Evolutionary conservation across 768 basidiomycete species (phyloP), one percentile per base, ranked within the genome.

Genomic region (Amylocystis lapponica): DNA sequence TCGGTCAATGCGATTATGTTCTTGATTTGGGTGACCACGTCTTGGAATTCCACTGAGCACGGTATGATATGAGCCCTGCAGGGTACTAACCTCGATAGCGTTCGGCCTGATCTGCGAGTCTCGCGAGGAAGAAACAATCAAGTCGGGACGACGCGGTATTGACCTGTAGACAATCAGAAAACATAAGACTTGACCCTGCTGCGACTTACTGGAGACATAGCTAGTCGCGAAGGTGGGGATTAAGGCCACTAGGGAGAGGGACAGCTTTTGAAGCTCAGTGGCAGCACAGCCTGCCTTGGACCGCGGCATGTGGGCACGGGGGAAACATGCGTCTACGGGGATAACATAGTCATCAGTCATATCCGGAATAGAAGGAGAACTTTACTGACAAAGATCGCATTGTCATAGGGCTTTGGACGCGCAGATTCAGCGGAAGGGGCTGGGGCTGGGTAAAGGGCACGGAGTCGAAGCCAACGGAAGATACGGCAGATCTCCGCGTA

Each of bases 91-190:
- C 90, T 69, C 87, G 81, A 61, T 90, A 90, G 40, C 90, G 84
- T 62, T 90, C 88, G 27, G 90, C 87, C 68, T 91, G 85, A 59
- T 86, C 86, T 35, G 86, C 84, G 45, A 91, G 75, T 66, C 86
- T 88, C 48, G 88, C 88, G 54, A 92, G 71, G 63, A 73, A 68
- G 34, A 77, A 59, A 44, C 66, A 65, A 50, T 78, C 72, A 20
- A 56, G 53, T 26, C 59, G 49, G 16, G 56, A 54, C 9, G 55
- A 39, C 11, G 55, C 36, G 16, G 36, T 25, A 12, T 25, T 22
- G 12, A 19, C 16, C 19, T 17, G 19, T 10, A 9, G 16, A 35
- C 34, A 10, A 19, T 19, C 34, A 9, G 11, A 35, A 20, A 21
- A 20, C n/a, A n/a, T n/a, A n/a, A n/a, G n/a, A n/a, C n/a, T n/a